Base-by-base conservation (phyloP, 306 rosid genomes). In the Glycine tomentella region DNA sequence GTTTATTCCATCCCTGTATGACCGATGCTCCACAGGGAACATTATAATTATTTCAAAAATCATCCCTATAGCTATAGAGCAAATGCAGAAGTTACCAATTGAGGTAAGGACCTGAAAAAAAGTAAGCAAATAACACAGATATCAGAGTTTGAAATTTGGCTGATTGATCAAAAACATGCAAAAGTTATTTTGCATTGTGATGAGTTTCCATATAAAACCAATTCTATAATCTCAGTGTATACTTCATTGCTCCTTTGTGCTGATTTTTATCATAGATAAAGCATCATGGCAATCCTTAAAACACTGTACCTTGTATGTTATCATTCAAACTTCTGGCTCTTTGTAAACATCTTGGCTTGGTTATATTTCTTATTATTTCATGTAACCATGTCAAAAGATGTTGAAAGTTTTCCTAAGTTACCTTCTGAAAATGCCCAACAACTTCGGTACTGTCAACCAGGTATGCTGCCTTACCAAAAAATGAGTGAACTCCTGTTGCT, bases 51-150 rank as follows among this genome's bases (percentile, higher is more conserved):
- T 91, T 90, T 93, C 97, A 81, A 93, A 86, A 83, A 91, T 16
- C 93, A 93, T 93, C 81, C 97, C 97, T 73, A 88, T 87, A 36
- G 97, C 97, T 81, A 93, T 91, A 9, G 97, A 93, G 87, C 91
- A 93, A 82, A 93, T 93, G 86, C 97, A 93, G 89, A 93, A 93
- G 86, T 93, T 93, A 77, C 97, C 97, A 45, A 93, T 91, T 67
- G 97, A 13, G 5, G 97, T 93, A 46, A 93, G 94, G 80, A 93
- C 97, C 97, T 93, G 90, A 84, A 87, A 79, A 77, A 73, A 80
- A 53, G 80, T 53, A 53, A 14, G 14, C 56, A 25, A 64, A 75
- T 15, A 70, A 40, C 65, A 48, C 33, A n/a, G 46, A 56, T 66
- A 31, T 55, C 50, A 72, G 6, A 17, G 51, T 33, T 15, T 63